Conservation (phyloP, 1,284 basidiomycete genomes). For the Leccinum cinnamomeum region DNA sequence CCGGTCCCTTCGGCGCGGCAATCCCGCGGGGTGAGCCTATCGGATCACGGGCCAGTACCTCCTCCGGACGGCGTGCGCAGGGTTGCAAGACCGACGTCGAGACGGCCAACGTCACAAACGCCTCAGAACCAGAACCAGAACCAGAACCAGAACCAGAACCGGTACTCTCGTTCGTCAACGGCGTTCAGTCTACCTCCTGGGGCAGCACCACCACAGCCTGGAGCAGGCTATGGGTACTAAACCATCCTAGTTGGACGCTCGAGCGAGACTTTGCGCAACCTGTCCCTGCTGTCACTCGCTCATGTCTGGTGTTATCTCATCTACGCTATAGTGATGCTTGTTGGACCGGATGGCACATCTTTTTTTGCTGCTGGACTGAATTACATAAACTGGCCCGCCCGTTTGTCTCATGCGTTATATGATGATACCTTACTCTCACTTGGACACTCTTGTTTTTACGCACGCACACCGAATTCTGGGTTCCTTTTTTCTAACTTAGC, state of each 20-base stretch:
- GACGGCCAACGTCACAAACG: slow-evolving; percentile 58
- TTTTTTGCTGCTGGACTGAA: slow-evolving; percentile 7
- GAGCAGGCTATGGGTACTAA: slow-evolving; percentile 27
- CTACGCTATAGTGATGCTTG: slow-evolving; percentile 12
- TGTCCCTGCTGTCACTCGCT: neutral
- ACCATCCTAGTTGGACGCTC: slow-evolving; percentile 10
- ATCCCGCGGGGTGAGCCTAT: slow-evolving; percentile 68
- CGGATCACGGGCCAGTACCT: slow-evolving; percentile 69
- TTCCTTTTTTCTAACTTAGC: neutral
- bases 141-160: slow-evolving; percentile 44
- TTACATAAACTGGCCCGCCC: neutral
- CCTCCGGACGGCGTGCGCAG: slow-evolving; percentile 68
- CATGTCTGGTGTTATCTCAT: slow-evolving; percentile 7
- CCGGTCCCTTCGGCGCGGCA: slow-evolving; percentile 19
- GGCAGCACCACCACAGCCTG: slow-evolving; percentile 64
- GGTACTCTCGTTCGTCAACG: slow-evolving; percentile 65
- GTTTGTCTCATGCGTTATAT: slow-evolving; percentile 6
- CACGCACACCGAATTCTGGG: neutral
- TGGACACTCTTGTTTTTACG: neutral
- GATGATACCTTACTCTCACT: slow-evolving; percentile 11
- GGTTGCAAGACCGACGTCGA: slow-evolving; percentile 55
- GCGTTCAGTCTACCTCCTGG: slow-evolving; percentile 64
- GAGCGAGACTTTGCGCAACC: neutral
- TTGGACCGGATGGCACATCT: slow-evolving; percentile 13
- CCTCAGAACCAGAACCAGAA: slow-evolving; percentile 24